A percentile compares a stretch with the other conserved stretches of the same genome.
Evolutionary conservation across 208 protist genomes (phyloP).

Genomic region (Trypanosomatidae sp.): DNA sequence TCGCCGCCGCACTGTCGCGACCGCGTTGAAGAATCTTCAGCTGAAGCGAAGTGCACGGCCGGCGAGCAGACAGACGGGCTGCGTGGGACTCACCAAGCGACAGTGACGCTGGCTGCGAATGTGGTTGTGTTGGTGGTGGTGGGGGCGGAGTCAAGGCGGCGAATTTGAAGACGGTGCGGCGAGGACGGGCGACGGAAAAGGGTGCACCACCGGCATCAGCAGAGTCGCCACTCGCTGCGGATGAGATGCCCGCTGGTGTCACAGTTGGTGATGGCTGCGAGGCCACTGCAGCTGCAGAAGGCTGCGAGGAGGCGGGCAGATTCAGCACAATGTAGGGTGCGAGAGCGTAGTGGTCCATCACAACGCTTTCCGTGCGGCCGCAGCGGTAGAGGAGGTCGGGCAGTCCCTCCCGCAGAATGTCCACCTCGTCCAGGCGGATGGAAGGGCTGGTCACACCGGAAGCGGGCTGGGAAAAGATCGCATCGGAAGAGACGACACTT

Average conservation of each 20-base stretch:
- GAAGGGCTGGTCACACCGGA: neutral
- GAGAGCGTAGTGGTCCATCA: slow-evolving; percentile 68
- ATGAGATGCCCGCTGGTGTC: no score
- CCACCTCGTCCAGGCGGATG: slow-evolving; percentile 32
- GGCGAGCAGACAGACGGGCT: neutral
- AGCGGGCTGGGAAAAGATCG: neutral
- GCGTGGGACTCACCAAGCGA: neutral
- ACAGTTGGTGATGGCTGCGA: neutral
- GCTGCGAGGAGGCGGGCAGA: neutral
- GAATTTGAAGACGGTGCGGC: slow-evolving; percentile 40
- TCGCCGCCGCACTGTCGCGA: slow-evolving; percentile 2
- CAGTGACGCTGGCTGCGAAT: neutral
- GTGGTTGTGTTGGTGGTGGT: no score
- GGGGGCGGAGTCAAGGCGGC: slow-evolving; percentile 2
- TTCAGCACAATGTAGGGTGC: slow-evolving; percentile 63
- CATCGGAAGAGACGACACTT: neutral
- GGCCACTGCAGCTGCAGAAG: neutral
- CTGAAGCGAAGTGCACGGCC: slow-evolving; percentile 18
- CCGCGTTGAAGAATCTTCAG: slow-evolving; percentile 27
- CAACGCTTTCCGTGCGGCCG: slow-evolving; percentile 36
- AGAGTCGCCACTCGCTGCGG: no score
- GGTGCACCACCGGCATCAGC: no score
- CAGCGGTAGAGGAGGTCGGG: slow-evolving; percentile 49
- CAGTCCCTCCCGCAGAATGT: slow-evolving; percentile 69
- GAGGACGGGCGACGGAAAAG: neutral